Percentiles rank a stretch among this genome's conserved stretches.
phyloP scores from a whole-genome alignment of 2,329 filamentous ascomycete genomes.

The Alternaria angustiovoidea region DNA sequence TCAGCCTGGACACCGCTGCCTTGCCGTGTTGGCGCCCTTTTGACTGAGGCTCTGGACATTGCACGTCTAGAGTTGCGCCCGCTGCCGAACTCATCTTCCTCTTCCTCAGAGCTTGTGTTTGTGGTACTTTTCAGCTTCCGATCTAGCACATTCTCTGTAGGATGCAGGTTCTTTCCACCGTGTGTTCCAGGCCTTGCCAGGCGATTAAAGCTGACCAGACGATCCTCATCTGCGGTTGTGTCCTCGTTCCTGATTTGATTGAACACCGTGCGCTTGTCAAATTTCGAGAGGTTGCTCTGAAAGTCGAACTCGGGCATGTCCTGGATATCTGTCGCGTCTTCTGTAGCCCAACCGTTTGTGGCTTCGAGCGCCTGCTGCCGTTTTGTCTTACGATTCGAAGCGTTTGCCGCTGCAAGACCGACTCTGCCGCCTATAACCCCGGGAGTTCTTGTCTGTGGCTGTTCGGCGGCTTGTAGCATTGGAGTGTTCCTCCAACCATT shows the following conservation, averaged over 20 bases:
- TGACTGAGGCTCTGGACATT: constrained; percentile 52
- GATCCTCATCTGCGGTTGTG: constrained; percentile 84
- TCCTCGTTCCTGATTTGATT: constrained; percentile 91
- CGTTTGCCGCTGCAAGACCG: constrained; percentile 47
- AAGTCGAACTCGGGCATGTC: constrained; percentile 97
- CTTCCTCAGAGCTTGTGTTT: constrained; percentile 46
- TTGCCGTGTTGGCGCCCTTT: constrained; percentile 49
- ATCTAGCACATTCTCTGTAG: constrained; percentile 90
- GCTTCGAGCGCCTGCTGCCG: constrained; percentile 62
- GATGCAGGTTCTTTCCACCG: constrained; percentile 86
- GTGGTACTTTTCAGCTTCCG: constrained; percentile 50
- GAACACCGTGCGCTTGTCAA: constrained; percentile 92
- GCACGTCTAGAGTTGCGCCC: constrained; percentile 49
- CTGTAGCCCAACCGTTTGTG: constrained; percentile 90
- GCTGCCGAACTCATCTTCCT: constrained; percentile 51
- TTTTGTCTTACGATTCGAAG: constrained; percentile 53
- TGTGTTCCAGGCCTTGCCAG: constrained; percentile 60
- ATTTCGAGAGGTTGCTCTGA: constrained; percentile 85
- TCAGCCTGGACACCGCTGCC: constrained; percentile 53
- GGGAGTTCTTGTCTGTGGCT: constrained; percentile 46
- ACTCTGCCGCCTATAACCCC: constrained; percentile 51
- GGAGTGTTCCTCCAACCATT: constrained; percentile 75
- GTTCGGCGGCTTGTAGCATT: constrained; percentile 67
- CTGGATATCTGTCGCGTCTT: constrained; percentile 93
- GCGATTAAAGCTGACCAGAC: constrained; percentile 90